These are phyloP conservation scores for Fusarium verticillioides DNA, from an alignment of 2,329 filamentous ascomycete genomes.

Conservation along the genomic window DNA sequence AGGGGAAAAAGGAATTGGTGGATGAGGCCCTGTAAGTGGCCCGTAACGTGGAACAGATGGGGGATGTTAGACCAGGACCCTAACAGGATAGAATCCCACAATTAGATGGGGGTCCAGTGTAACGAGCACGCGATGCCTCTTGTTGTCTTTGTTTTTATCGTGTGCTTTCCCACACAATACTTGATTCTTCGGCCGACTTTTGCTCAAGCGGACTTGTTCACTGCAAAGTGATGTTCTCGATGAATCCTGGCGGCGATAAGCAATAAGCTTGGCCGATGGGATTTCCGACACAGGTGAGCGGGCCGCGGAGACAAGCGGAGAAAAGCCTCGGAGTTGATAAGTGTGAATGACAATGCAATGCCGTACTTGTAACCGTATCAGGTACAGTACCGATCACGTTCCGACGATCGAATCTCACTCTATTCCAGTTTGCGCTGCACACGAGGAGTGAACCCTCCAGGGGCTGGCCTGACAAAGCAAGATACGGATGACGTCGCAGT, in stretches of 20 bases:
- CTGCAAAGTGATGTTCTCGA: neutral
- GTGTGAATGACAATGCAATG: conserved; percentile 23
- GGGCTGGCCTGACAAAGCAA: conserved; percentile 31
- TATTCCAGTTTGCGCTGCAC: conserved; percentile 7
- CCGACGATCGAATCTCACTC: conserved; percentile 29
- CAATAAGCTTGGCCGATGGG: conserved; percentile 10
- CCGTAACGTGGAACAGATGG: conserved; percentile 4
- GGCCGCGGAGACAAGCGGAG: conserved; percentile 41
- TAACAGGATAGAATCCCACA: conserved; percentile 18
- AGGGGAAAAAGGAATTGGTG: conserved; percentile 26
- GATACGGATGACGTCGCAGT: conserved; percentile 36
- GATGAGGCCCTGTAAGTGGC: conserved; percentile 3
- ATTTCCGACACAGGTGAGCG: conserved; percentile 34
- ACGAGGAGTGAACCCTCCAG: conserved; percentile 33
- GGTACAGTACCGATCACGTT: conserved; percentile 13
- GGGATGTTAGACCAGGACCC: conserved; percentile 9
- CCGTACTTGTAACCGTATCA: conserved; percentile 30
- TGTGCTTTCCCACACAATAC: conserved; percentile 23
- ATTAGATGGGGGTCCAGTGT: conserved; percentile 15
- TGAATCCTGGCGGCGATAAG: conserved; percentile 17
- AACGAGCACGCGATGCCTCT: conserved; percentile 34
- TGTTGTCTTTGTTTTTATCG: conserved; percentile 25
- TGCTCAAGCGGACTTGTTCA: neutral
- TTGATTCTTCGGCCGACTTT: conserved; percentile 2
- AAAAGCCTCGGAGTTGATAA: conserved; percentile 35